Base-by-base conservation (phyloP, 192 early-diverging fungal species). In the Coemansia pectinata region DNA sequence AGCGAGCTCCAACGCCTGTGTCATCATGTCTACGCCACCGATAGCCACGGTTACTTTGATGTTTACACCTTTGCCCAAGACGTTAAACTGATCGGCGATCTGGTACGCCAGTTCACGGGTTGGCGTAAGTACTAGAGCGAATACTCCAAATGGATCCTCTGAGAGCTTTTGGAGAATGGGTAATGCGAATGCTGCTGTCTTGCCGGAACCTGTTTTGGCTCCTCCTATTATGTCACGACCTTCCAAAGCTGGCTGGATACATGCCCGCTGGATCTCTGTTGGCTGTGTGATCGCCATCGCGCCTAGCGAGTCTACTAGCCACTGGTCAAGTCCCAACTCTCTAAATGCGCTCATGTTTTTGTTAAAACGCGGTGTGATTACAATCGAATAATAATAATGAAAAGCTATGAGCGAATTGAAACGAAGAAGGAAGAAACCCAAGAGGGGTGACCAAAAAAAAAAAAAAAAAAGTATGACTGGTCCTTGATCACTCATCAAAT, bases 141-240 rank as follows among this genome's bases (percentile, higher is more conserved):
- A 99, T 2, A 96, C 88, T 23, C 98, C 98, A 71, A 90, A 99
- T 9, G 96, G 95, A 60, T 99, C 97, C 69, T 97, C 94, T 0
- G 94, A 91, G 3, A 99, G 88, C 69, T 90, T 92, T 68, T 98
- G 96, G 50, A 99, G 83, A 17, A 99, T 97, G 0, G 98, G 98
- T 10, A 98, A 74, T 5, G 98, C 98, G 88, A 99, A 99, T 0
- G 97, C 95, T 10, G 95, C 95, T 0, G 98, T 99, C 77, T 99
- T 99, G 62, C 98, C 98, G 2, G 89, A 91, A 55, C 98, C 98
- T 7, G 98, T 99, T 60, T 94, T 95, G 33, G 98, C 96, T 15
- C 91, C 91, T 36, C 96, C 98, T 55, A 99, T 93, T 10, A 96
- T 91, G 71, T 97, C 92, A 65, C 83, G 85, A 0, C 92, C 92